Base-by-base conservation (phyloP, 2,329 filamentous ascomycete genomes). In the Ophiostoma quercus region DNA sequence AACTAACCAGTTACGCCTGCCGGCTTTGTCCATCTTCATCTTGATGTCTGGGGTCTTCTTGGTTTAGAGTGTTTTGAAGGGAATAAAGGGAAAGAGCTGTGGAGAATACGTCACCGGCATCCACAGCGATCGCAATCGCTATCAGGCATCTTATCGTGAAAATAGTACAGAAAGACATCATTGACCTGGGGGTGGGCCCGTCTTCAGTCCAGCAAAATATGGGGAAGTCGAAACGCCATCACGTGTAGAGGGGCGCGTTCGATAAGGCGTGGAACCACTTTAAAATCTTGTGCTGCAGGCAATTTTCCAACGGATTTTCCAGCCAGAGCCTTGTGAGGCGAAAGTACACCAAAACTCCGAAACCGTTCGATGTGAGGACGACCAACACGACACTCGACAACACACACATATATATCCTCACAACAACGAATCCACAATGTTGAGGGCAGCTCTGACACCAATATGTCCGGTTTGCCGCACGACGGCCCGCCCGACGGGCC, bases 391-490 rank as follows among this genome's bases (percentile, higher is more conserved):
- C 32, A n/a, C 29, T 19, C 16, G 3, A 37, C 29, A 8, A 66
- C 32, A 66, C 66, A 6, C 16, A 14, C 11, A 47, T 14, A 2
- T 4, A 19, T 41, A 34, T 43, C 19, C n/a, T 22, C 67, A n/a
- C 34, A 60, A 29, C 8, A 57, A 43, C 67, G 34, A 51, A 11
- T 19, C n/a, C 66, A 72, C 41, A 16, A 75, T 75, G 74, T 69
- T 73, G 57, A 70, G 70, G 60, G 62, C 73, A 3, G 67, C 69
- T 0, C 11, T 72, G 39, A 69, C 65, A 12, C 37, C 68, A 2
- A 62, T 72, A 66, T 75, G 74, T 39, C 73, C 73, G n/a, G 69
- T 73, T 3, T 75, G 74, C 66, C 71, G 72, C 60, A 69, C 67
- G 34, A 41, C 67, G 16, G 67, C 19, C 9, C 32, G 43, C 2